These are phyloP conservation scores for Arthroderma sp. DNA, from an alignment of 2,329 filamentous ascomycete genomes.

Conservation along the genomic window DNA sequence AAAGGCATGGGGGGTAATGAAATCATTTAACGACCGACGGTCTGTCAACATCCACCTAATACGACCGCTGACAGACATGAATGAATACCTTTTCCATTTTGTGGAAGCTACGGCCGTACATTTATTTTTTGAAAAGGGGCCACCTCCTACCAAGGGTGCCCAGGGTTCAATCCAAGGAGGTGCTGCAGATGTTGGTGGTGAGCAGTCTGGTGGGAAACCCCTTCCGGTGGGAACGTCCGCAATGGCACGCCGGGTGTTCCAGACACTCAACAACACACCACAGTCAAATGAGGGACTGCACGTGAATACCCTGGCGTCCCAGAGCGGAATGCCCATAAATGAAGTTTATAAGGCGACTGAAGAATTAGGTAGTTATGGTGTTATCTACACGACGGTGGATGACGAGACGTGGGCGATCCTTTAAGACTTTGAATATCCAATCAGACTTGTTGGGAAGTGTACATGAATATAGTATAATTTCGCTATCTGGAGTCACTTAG, in stretches of 20 bases:
- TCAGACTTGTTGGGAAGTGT: too few species aligned
- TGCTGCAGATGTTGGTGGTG: conserved; percentile 24
- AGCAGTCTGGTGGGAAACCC: conserved; percentile 10
- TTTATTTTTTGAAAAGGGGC: conserved; percentile 64
- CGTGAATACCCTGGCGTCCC: conserved; percentile 58
- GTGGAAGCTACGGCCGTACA: conserved; percentile 84
- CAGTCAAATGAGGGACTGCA: conserved; percentile 75
- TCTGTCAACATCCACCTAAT: conserved; percentile 71
- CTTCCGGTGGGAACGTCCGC: conserved; percentile 39
- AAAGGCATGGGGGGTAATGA: conserved; percentile 72
- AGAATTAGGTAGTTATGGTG: conserved; percentile 58
- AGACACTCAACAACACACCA: conserved; percentile 51
- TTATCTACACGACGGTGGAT: conserved; percentile 84
- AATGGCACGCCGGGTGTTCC: conserved; percentile 56
- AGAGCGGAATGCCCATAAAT: conserved; percentile 49
- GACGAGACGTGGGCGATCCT: conserved; percentile 84
- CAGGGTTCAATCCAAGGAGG: conserved; percentile 30
- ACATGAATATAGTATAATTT: background rate
- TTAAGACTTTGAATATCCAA: too few species aligned
- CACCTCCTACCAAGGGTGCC: conserved; percentile 34
- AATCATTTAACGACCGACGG: conserved; percentile 69
- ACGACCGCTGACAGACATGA: conserved; percentile 66
- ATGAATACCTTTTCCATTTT: conserved; percentile 86
- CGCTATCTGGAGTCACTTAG: background rate
- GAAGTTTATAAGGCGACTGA: conserved; percentile 69